A percentile compares a stretch with the other conserved stretches of the same genome.
These are phyloP conservation scores for Anthoceros angustus DNA, from an alignment of 225 moss, liverwort and hornwort genomes.

Conservation along the genomic window DNA sequence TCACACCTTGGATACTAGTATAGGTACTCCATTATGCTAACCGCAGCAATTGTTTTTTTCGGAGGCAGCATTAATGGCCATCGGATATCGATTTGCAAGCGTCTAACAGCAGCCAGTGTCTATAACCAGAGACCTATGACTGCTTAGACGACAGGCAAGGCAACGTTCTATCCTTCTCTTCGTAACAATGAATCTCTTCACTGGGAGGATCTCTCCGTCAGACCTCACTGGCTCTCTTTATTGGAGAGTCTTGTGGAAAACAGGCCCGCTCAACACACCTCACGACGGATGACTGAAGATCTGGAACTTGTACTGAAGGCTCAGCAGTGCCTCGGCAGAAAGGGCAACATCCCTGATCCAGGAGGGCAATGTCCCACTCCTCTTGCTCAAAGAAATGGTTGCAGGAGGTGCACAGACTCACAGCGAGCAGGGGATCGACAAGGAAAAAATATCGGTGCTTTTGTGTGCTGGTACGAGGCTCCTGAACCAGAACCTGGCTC, in stretches of 20 bases:
- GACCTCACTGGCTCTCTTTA: too few species aligned
- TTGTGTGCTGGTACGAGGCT: slow-evolving; percentile 20
- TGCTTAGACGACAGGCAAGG: too few species aligned
- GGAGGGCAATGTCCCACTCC: slow-evolving; percentile 49
- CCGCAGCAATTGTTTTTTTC: too few species aligned
- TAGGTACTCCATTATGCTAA: too few species aligned
- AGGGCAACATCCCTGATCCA: slow-evolving; percentile 60
- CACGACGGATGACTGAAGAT: not conserved
- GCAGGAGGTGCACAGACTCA: slow-evolving; percentile 50
- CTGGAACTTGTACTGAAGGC: not conserved
- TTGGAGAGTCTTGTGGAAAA: not conserved
- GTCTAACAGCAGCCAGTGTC: too few species aligned
- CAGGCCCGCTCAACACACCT: not conserved
- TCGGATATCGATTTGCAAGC: too few species aligned
- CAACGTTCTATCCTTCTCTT: too few species aligned
- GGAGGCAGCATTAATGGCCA: too few species aligned
- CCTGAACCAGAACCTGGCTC: slow-evolving; percentile 40
- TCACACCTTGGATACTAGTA: too few species aligned
- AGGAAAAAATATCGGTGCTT: slow-evolving; percentile 54
- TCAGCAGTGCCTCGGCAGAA: slow-evolving; percentile 29
- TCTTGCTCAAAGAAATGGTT: slow-evolving; percentile 81
- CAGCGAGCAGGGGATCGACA: slow-evolving; percentile 29
- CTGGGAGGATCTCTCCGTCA: too few species aligned
- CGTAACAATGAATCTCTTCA: too few species aligned
- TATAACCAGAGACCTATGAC: too few species aligned